These are phyloP conservation scores for Rhodotorula sp. DNA, from an alignment of 1,284 basidiomycete species.

Conservation along the genomic window DNA sequence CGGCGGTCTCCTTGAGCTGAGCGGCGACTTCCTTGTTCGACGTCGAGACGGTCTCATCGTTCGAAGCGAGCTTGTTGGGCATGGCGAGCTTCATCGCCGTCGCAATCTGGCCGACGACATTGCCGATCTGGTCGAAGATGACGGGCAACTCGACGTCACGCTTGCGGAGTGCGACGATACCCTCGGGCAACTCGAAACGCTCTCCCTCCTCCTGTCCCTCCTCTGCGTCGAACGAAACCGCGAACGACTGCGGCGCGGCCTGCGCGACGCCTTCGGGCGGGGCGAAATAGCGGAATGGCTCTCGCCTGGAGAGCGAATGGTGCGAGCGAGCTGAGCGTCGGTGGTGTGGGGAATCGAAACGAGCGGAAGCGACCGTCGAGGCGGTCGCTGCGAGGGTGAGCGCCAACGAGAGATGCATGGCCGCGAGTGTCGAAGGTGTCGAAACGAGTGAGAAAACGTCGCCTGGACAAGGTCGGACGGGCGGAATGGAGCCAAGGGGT, in stretches of 20 bases:
- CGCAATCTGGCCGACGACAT: conserved; percentile 12
- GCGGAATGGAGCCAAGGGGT: too few relatives aligned
- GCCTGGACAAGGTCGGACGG: too few relatives aligned
- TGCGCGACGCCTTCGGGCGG: not conserved
- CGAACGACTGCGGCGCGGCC: not conserved
- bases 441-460: not conserved
- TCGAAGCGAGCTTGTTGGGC: not conserved
- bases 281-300: conserved; percentile 15
- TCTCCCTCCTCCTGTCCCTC: not conserved
- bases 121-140: conserved; percentile 14
- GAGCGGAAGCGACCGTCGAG: conserved; percentile 19
- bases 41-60: not conserved
- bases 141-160: not conserved
- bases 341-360: conserved; percentile 16
- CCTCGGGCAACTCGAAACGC: conserved; percentile 10
- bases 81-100: conserved; percentile 12
- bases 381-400: conserved; percentile 22
- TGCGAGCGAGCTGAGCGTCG: conserved; percentile 8
- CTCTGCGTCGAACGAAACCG: not conserved
- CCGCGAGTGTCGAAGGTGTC: not conserved
- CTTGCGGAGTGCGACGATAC: conserved; percentile 3
- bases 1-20: not conserved
- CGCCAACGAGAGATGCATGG: conserved; percentile 19
- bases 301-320: conserved; percentile 3
- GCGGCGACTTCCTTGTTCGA: not conserved